Evolutionary conservation across 805 yeast genomes (phyloP).

Genomic region (Cyberlindnera americana): DNA sequence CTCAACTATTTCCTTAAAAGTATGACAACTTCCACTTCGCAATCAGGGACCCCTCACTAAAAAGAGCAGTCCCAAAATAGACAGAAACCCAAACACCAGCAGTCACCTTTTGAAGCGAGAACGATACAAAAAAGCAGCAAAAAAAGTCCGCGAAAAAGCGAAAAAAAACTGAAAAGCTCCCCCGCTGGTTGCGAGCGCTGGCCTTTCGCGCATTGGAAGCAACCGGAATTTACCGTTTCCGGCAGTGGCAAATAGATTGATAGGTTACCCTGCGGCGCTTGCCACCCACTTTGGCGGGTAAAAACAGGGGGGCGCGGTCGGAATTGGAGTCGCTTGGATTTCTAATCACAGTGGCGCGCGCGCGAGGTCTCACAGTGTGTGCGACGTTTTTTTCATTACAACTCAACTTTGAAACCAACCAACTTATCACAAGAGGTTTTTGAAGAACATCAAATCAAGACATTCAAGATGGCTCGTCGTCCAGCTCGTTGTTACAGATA

Average conservation of each 20-base stretch:
- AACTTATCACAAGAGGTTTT: too few species aligned
- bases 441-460: conserved; percentile 4
- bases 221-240: conserved; percentile 7
- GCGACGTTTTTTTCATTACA: conserved; percentile 11
- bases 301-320: conserved; percentile 1
- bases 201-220: neutral
- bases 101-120: too few species aligned
- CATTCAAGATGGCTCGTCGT: conserved; percentile 96
- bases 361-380: neutral
- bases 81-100: conserved; percentile 13
- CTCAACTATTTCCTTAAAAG: too few species aligned
- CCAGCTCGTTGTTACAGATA: conserved; percentile 99
- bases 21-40: too few species aligned
- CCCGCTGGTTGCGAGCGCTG: too few species aligned
- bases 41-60: too few species aligned
- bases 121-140: too few species aligned
- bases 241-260: conserved; percentile 2
- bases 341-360: conserved; percentile 12
- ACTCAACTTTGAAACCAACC: too few species aligned
- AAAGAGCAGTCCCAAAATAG: conserved; percentile 5
- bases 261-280: conserved; percentile 4
- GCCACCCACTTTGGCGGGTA: neutral
- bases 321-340: conserved; percentile 16
- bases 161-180: too few species aligned
- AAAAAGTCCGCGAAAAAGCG: too few species aligned